Evolutionary conservation across 305 asterid genomes (phyloP), one percentile per base, ranked within the genome.

Genomic region (Fraxinus sp.): DNA sequence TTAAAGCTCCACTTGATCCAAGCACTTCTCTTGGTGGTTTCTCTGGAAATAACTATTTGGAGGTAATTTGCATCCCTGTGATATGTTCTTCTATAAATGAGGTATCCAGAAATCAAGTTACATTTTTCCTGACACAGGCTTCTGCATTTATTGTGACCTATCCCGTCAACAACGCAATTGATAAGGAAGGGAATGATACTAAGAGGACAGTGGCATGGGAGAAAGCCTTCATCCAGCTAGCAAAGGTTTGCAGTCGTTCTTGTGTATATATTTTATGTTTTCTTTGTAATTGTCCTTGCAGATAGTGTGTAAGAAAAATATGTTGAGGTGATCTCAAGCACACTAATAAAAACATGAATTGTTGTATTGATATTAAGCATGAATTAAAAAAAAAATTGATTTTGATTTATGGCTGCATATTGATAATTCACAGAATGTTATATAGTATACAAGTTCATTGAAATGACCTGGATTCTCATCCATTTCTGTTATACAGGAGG

Each of bases 1-100:
- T 97, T 83, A 90, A 92, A 91, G 98, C 96, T 41, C 99, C 98
- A 46, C 97, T 97, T 81, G 99, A 97, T 85, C 99, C 98, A 78
- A 93, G 90, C 89, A 97, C 99, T n/a, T 95, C 98, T 73, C 90
- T 97, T 76, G 99, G 99, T 79, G 99, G 99, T 88, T 95, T 91
- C 88, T 91, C 97, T 4, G 98, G 97, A 70, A 92, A 88, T 86
- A 95, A 95, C 88, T 97, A 89, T 87, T 90, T 92, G 1, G 97
- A 95, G 98, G 99, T 95, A 90, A 82, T 73, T 77, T 79, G 18
- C 41, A 7, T 11, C 35, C 81, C 22, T 24, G 8, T 75, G 66
- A 46, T 80, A 71, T 30, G 64, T 26, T 72, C 20, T 26, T 72
- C 20, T 36, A n/a, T 74, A 26, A 80, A 30, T 82, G 77, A 85